Conservation (phyloP, 2,329 filamentous ascomycete species). For the Zelopaecilomyces penicillatus region DNA sequence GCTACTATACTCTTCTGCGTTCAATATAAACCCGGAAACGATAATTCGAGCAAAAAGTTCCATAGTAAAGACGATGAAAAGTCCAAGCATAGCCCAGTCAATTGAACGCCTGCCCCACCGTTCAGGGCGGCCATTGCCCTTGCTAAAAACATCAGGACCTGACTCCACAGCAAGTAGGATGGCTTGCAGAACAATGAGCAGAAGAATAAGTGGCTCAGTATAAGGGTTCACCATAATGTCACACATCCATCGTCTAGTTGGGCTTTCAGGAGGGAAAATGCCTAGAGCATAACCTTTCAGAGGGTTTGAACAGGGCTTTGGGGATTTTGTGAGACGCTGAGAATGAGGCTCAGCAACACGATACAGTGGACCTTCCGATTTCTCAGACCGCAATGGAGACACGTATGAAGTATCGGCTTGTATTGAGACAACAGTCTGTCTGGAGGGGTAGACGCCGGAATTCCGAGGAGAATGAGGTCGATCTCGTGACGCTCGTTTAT, state of each 20-base stretch:
- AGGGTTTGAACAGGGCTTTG: slow-evolving; percentile 50
- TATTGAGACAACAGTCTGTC: slow-evolving; percentile 23
- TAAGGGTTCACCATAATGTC: slow-evolving; percentile 78
- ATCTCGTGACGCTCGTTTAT: slow-evolving; percentile 57
- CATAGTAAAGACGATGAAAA: slow-evolving; percentile 85
- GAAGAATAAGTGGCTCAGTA: slow-evolving; percentile 76
- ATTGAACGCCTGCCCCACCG: slow-evolving; percentile 61
- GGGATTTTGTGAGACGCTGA: slow-evolving; percentile 11
- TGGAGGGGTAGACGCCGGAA: slow-evolving; percentile 25
- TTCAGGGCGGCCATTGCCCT: slow-evolving; percentile 50
- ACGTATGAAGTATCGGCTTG: slow-evolving; percentile 43
- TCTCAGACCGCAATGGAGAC: slow-evolving; percentile 42
- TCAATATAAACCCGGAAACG: slow-evolving; percentile 88
- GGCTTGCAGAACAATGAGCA: slow-evolving; percentile 82
- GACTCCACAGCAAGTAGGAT: slow-evolving; percentile 82
- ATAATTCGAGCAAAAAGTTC: slow-evolving; percentile 78
- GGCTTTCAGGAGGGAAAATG: slow-evolving; percentile 72
- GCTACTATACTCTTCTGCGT: slow-evolving; percentile 85
- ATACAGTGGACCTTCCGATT: slow-evolving; percentile 20
- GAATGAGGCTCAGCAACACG: neutral
- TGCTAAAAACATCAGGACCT: slow-evolving; percentile 57
- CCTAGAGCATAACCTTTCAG: slow-evolving; percentile 79
- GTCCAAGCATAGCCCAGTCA: slow-evolving; percentile 70
- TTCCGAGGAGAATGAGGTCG: slow-evolving; percentile 49
- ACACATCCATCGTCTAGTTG: slow-evolving; percentile 65